Percentiles rank a stretch among this genome's conserved stretches.
phyloP scores from a whole-genome alignment of 1,284 basidiomycete species.

The Anthracocystis setariae region DNA sequence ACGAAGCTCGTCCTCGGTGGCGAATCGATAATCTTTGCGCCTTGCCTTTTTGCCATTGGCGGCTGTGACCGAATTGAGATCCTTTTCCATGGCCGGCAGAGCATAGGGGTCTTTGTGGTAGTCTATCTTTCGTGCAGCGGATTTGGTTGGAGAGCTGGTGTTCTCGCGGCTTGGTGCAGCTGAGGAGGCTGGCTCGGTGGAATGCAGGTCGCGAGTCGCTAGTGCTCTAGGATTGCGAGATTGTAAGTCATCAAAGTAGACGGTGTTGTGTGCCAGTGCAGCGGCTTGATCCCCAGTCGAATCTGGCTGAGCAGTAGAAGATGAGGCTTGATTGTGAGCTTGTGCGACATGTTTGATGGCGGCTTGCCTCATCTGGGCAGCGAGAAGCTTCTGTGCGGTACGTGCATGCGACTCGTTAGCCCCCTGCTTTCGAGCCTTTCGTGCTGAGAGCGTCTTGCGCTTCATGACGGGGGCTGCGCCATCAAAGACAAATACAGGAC shows the following conservation, averaged over 20 bases:
- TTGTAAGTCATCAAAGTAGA: constrained; percentile 57
- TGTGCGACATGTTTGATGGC: constrained; percentile 77
- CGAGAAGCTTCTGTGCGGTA: constrained; percentile 82
- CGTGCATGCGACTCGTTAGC: constrained; percentile 65
- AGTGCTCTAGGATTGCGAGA: constrained; percentile 22
- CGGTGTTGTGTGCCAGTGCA: constrained; percentile 70
- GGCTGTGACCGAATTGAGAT: constrained; percentile 42
- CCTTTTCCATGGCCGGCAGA: constrained; percentile 60
- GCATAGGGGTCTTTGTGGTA: constrained; percentile 66
- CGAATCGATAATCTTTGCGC: constrained; percentile 63
- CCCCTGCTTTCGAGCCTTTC: constrained; percentile 75
- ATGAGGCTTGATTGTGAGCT: constrained; percentile 11
- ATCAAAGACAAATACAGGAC: constrained; percentile 88
- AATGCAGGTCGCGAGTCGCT: constrained; percentile 76
- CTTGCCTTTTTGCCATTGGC: constrained; percentile 39
- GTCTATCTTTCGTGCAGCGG: constrained; percentile 43
- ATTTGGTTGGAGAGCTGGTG: constrained; percentile 69
- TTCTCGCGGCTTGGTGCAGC: constrained; percentile 23
- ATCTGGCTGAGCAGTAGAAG: constrained; percentile 9
- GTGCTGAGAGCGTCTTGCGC: constrained; percentile 67
- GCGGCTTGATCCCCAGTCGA: constrained; percentile 2
- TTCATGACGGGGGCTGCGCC: constrained; percentile 71
- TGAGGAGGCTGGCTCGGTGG: constrained; percentile 15
- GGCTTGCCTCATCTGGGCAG: constrained; percentile 90
- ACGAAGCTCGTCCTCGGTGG: constrained; percentile 63